Evolutionary conservation across 2,329 filamentous ascomycete genomes (phyloP), one percentile per base, ranked within the genome.

Genomic region (Teratosphaeria pseudoeucalypti): DNA sequence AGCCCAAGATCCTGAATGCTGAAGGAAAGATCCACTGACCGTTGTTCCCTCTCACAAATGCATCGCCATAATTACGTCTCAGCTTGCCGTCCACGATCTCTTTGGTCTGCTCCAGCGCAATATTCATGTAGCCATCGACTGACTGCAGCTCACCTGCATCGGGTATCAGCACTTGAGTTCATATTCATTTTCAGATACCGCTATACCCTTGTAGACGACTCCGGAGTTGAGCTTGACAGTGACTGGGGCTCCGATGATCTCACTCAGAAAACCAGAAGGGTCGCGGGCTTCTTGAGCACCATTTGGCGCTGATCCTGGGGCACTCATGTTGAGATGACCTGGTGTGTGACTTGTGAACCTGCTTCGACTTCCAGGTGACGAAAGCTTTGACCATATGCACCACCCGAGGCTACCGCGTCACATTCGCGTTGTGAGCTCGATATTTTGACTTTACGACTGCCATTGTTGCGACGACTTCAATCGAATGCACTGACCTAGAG

Each of bases 121-220:
- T 96, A 78, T 99, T 99, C 94, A 99, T 99, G 78, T 97, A 99
- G 57, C 94, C 94, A 75, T 99, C 94, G 56, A 99, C 92, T 0
- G 92, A 96, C 74, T 97, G 92, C 43, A 97, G 82, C 73, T 96
- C 91, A 67, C 94, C 92, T 96, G 63, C 2, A 43, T 43, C 37
- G 37, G 58, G 26, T n/a, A 10, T 29, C 34, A 14, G 32, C 4
- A 34, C 39, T 27, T 14, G 34, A 32, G 23, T 37, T 14, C 16
- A 16, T 34, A 53, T 32, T 37, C 16, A 55, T 34, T 54, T 47
- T 12, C 16, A 29, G 2, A 55, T 14, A 29, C 53, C n/a, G 16
- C 14, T 23, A 55, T 70, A 92, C 92, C 94, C 83, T 94, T 96
- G 82, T 96, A 99, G 63, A 97, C 86, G 62, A 96, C 91, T 58